Conservation (phyloP, 768 basidiomycete species). For the Collybiopsis luxurians region DNA sequence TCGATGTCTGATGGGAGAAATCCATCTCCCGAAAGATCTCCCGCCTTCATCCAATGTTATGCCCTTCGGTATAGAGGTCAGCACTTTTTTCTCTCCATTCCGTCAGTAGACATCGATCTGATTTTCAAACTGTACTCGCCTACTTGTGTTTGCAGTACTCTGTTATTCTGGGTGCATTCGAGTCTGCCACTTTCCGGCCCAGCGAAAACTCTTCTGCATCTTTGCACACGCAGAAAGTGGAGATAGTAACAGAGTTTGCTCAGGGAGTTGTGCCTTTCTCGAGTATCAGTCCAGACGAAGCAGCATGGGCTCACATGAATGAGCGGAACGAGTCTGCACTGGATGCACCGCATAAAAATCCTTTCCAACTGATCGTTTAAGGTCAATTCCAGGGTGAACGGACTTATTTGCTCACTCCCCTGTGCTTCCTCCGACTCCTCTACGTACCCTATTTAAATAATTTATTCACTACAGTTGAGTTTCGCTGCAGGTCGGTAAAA, state of each 20-base stretch:
- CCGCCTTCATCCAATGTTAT: slow-evolving; percentile 24
- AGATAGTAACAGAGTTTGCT: slow-evolving; percentile 24
- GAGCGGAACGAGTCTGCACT: background rate
- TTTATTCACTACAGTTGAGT: too few relatives aligned
- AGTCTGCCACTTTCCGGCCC: slow-evolving; percentile 17
- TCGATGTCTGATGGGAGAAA: slow-evolving; percentile 28
- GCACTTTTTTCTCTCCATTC: slow-evolving; percentile 4
- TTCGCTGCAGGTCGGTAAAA: too few relatives aligned
- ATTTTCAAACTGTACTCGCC: background rate
- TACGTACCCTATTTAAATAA: too few relatives aligned
- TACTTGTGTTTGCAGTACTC: slow-evolving; percentile 12
- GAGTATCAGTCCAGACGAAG: background rate
- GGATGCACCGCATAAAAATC: background rate
- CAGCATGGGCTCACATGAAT: background rate
- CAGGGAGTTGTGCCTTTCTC: slow-evolving; percentile 19
- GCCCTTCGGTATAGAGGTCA: slow-evolving; percentile 26
- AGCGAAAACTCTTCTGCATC: background rate
- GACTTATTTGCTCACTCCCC: background rate
- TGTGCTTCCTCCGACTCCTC: too few relatives aligned
- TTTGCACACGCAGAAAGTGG: slow-evolving; percentile 21
- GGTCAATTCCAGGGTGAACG: too few relatives aligned
- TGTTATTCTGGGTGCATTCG: slow-evolving; percentile 23
- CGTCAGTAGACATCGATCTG: background rate
- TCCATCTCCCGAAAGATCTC: slow-evolving; percentile 26
- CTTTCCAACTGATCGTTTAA: slow-evolving; percentile 1